Evolutionary conservation across 1,284 basidiomycete species (phyloP).

Genomic region (Coniophora puteana): DNA sequence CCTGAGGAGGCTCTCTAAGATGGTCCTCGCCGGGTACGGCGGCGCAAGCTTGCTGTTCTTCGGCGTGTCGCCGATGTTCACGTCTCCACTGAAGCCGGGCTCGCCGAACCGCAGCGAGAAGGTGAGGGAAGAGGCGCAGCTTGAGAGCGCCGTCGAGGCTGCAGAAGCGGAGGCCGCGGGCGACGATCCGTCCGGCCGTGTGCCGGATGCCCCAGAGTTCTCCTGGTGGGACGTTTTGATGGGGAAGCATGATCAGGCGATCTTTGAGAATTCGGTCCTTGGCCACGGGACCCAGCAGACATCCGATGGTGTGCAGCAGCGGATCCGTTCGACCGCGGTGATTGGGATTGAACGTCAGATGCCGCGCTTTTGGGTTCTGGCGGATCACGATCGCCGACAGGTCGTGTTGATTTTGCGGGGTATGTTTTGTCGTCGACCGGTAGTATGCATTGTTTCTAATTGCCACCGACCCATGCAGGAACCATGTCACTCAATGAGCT

Average conservation of each 20-base stretch:
- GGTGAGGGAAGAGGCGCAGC: slow-evolving; percentile 51
- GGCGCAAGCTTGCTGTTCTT: slow-evolving; percentile 77
- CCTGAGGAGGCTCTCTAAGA: slow-evolving; percentile 69
- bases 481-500: slow-evolving; percentile 82
- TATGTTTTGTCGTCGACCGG: slow-evolving; percentile 15
- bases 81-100: slow-evolving; percentile 25
- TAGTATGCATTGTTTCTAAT: slow-evolving; percentile 5
- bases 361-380: slow-evolving; percentile 80
- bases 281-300: slow-evolving; percentile 24
- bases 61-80: slow-evolving; percentile 51
- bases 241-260: slow-evolving; percentile 75
- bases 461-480: slow-evolving; percentile 34
- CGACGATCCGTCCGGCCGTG: slow-evolving; percentile 29
- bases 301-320: slow-evolving; percentile 29
- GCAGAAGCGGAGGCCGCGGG: slow-evolving; percentile 62
- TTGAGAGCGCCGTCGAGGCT: slow-evolving; percentile 62
- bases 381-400: slow-evolving; percentile 67
- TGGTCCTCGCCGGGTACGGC: slow-evolving; percentile 77
- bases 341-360: slow-evolving; percentile 67
- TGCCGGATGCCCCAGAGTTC: slow-evolving; percentile 33
- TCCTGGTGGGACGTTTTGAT: slow-evolving; percentile 80
- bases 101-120: slow-evolving; percentile 34
- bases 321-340: slow-evolving; percentile 45
- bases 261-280: slow-evolving; percentile 63
- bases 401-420: slow-evolving; percentile 73